Evolutionary conservation across 345 rosid genomes (phyloP).

Genomic region (Brassica rapa): DNA sequence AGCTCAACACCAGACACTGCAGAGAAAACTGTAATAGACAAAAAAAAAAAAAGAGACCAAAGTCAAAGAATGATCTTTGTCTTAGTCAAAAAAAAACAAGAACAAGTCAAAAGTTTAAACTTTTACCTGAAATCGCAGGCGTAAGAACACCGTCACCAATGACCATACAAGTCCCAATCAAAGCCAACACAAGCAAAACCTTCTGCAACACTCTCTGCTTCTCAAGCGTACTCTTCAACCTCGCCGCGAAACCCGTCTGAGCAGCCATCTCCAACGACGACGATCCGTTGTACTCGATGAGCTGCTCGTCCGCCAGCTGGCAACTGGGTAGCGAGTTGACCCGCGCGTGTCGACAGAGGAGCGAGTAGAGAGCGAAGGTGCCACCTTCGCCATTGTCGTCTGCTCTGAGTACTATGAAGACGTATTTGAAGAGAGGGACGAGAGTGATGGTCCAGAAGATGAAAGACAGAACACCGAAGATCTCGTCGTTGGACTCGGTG

Average conservation of each 20-base stretch:
- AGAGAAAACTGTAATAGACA: constrained; percentile 66
- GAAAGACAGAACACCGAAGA: constrained; percentile 82
- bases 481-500: constrained; percentile 82
- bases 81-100: background rate
- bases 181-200: constrained; percentile 70
- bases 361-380: constrained; percentile 85
- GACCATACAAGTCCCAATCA: constrained; percentile 95
- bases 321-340: constrained; percentile 79
- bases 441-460: constrained; percentile 88
- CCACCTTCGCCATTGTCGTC: constrained; percentile 96
- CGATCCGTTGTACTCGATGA: constrained; percentile 56
- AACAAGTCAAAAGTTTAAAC: constrained; percentile 36
- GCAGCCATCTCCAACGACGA: constrained; percentile 18
- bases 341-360: constrained; percentile 84
- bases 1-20: constrained; percentile 93
- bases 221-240: constrained; percentile 67
- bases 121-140: constrained; percentile 80
- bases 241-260: constrained; percentile 48
- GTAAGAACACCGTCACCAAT: constrained; percentile 96
- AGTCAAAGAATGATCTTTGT: constrained; percentile 9
- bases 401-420: constrained; percentile 75
- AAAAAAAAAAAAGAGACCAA: constrained; percentile 10
- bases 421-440: constrained; percentile 79
- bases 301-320: constrained; percentile 79
- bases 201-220: constrained; percentile 67